phyloP scores from a whole-genome alignment of 495 filamentous ascomycete genomes.

The Penicillium canariense region DNA sequence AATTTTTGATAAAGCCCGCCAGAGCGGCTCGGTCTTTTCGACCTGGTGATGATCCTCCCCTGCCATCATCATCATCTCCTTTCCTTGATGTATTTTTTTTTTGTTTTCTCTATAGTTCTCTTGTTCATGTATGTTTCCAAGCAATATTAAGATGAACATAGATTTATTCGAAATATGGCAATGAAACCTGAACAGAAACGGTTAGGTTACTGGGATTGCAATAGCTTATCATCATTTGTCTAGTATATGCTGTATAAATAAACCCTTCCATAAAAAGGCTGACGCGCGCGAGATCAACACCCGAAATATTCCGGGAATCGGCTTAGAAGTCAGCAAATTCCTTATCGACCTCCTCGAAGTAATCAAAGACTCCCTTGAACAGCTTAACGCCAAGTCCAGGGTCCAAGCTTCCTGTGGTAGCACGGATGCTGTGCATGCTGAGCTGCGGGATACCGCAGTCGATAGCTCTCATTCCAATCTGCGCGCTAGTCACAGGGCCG shows the following conservation, averaged over 20 bases:
- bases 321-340: constrained; percentile 64
- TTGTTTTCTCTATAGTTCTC: not conserved
- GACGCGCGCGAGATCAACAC: constrained; percentile 4
- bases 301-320: not conserved
- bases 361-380: constrained; percentile 86
- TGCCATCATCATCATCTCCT: not conserved
- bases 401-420: constrained; percentile 82
- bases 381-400: constrained; percentile 85
- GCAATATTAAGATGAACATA: constrained; percentile 3
- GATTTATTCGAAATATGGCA: not conserved
- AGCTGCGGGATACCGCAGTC: constrained; percentile 92
- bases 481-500: constrained; percentile 82
- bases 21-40: not conserved
- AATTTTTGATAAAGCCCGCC: not conserved
- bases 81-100: not conserved
- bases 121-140: not conserved
- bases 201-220: not conserved
- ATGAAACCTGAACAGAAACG: not conserved
- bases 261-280: constrained; percentile 5
- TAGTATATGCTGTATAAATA: not conserved
- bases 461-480: constrained; percentile 79
- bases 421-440: constrained; percentile 92
- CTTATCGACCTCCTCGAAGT: constrained; percentile 81
- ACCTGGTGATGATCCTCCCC: not conserved
- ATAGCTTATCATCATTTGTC: not conserved